Evolutionary conservation across 768 basidiomycete genomes (phyloP).

Genomic region (Boletus edulis): DNA sequence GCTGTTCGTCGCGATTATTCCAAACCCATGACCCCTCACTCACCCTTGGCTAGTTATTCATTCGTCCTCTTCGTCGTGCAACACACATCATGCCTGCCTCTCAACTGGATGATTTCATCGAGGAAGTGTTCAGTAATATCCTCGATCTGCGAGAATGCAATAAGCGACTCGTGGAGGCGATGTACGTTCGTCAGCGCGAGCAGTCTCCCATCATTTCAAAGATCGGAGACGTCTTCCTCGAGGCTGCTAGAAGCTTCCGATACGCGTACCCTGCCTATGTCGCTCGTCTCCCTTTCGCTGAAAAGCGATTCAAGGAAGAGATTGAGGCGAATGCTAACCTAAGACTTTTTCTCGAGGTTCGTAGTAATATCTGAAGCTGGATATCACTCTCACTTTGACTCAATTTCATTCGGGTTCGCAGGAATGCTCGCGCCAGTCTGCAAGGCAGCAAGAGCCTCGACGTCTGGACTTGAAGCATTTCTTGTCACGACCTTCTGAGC

Average conservation of each 20-base stretch:
- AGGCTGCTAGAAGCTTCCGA: slow-evolving; percentile 84
- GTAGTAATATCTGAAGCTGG: slow-evolving; percentile 5
- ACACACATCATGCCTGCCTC: slow-evolving; percentile 55
- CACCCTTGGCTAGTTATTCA: slow-evolving; percentile 43
- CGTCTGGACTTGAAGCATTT: slow-evolving; percentile 63
- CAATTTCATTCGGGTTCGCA: slow-evolving; percentile 2
- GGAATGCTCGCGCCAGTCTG: slow-evolving; percentile 42
- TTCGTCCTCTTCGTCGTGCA: slow-evolving; percentile 51
- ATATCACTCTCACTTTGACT: background rate
- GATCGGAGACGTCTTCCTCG: slow-evolving; percentile 88
- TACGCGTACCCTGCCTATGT: slow-evolving; percentile 84
- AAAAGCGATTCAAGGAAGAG: slow-evolving; percentile 86
- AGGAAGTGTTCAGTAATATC: slow-evolving; percentile 88
- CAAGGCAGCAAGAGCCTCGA: slow-evolving; percentile 52
- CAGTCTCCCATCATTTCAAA: slow-evolving; percentile 77
- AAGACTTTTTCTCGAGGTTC: slow-evolving; percentile 81
- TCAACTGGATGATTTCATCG: slow-evolving; percentile 78
- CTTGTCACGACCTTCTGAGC: slow-evolving; percentile 59
- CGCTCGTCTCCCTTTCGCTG: slow-evolving; percentile 80
- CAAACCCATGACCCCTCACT: slow-evolving; percentile 34
- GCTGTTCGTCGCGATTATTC: slow-evolving; percentile 39
- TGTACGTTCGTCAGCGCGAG: slow-evolving; percentile 83
- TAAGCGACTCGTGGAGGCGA: slow-evolving; percentile 75
- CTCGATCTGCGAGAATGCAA: slow-evolving; percentile 84
- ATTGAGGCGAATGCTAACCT: slow-evolving; percentile 78